Base-by-base conservation (phyloP, 441 rosid genomes). In the Mallotus repandus region DNA sequence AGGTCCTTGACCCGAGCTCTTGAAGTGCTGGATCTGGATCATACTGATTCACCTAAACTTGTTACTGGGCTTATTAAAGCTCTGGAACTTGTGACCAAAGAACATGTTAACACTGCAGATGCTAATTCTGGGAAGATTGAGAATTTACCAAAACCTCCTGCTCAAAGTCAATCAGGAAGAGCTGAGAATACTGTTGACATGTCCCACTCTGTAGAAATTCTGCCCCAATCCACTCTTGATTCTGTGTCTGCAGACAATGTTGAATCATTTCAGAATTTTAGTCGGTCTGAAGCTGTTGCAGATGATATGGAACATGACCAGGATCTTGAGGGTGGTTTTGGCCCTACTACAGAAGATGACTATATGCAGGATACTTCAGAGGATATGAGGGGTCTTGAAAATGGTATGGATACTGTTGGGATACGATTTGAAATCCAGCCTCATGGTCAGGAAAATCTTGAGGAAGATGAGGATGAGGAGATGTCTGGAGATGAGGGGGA, bases 301-400 rank as follows among this genome's bases (percentile, higher is more conserved):
- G 98, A 93, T 81, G 98, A 93, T 78, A 96, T 93, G 99, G 98
- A 96, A 74, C 98, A 93, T 73, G 99, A 93, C 74, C 98, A 92
- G 81, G 98, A 96, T 82, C 86, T 91, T 71, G 93, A 88, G 86
- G 93, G 80, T 52, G 89, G 95, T 70, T 93, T 91, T 85, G 84
- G 83, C 67, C 88, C 89, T 54, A 81, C 83, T 74, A 77, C 88
- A 19, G 98, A 89, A 84, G 97, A 89, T 73, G 98, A 96, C 72
- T 92, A 83, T 79, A 93, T 92, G 99, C 99, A 89, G 80, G 98
- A 89, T 76, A 87, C 87, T 75, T 82, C 92, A 7, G 98, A 89
- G 80, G 97, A 89, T 80, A 82, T 80, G 54, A 84, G 96, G 84
- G 94, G 84, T 63, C 84, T 88, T 67, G 97, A 89, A 81, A 96